phyloP scores from a whole-genome alignment of 1,284 basidiomycete species.

The Boletellus deceptivus region DNA sequence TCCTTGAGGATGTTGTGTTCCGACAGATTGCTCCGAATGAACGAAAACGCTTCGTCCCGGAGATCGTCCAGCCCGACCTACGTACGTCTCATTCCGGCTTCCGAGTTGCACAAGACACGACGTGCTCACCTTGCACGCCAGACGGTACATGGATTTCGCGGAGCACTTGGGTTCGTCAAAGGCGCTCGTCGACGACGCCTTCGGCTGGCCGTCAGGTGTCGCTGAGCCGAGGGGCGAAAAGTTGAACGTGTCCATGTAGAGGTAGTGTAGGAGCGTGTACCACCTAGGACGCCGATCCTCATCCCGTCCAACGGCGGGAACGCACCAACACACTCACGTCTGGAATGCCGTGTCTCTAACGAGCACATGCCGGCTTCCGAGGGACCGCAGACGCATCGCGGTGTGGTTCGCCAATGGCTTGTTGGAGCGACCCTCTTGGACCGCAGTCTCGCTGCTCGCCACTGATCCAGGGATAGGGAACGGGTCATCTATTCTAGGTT shows the following conservation, averaged over 20 bases:
- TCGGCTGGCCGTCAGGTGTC: no score
- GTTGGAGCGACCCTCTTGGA: background rate
- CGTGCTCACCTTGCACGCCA: constrained; percentile 25
- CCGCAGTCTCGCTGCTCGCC: constrained; percentile 7
- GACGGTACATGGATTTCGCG: constrained; percentile 33
- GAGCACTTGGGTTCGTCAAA: constrained; percentile 21
- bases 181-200: no score
- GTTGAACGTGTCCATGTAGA: constrained; percentile 22
- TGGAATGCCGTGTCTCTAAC: constrained; percentile 30
- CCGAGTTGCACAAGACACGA: no score
- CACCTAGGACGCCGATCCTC: constrained; percentile 13
- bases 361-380: constrained; percentile 20
- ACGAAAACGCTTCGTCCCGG: no score
- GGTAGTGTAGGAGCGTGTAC: constrained; percentile 26
- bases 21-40: no score
- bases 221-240: constrained; percentile 24
- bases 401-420: background rate
- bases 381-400: constrained; percentile 4
- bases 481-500: background rate
- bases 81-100: no score
- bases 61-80: no score
- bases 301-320: background rate
- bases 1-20: no score
- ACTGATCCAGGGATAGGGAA: background rate
- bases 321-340: constrained; percentile 16